Conservation (phyloP, 129 eudicot genomes). For the Ambrosia trifida region DNA sequence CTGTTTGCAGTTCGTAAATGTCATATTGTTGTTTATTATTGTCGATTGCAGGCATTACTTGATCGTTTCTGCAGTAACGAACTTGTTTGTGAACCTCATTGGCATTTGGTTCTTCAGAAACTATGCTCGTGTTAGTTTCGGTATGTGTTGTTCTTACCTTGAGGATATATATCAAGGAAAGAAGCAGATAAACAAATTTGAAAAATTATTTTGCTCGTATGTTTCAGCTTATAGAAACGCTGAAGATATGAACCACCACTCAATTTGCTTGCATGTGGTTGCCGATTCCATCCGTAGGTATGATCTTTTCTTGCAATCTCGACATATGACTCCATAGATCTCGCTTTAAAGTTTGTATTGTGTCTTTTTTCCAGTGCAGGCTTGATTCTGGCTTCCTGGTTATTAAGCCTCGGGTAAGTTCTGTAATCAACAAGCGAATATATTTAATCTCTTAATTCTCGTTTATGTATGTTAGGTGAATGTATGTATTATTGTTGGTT, state of each 20-base stretch:
- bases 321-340: conserved; percentile 16
- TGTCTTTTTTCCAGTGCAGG: conserved; percentile 83
- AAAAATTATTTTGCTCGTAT: background rate
- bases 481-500: background rate
- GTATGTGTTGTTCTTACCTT: conserved; percentile 40
- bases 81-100: conserved; percentile 90
- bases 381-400: conserved; percentile 92
- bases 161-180: background rate
- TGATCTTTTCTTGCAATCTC: conserved; percentile 4
- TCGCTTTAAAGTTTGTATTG: conserved; percentile 23
- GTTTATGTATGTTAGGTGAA: background rate
- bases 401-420: conserved; percentile 79
- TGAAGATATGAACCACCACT: conserved; percentile 98
- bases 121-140: conserved; percentile 86
- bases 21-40: conserved; percentile 12
- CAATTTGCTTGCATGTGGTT: conserved; percentile 92
- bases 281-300: conserved; percentile 98
- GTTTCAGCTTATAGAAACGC: conserved; percentile 81
- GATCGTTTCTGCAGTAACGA: conserved; percentile 83
- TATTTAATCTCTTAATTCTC: background rate
- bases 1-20: background rate
- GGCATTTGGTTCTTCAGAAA: conserved; percentile 99
- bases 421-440: background rate
- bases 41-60: conserved; percentile 74
- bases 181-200: conserved; percentile 1